A percentile compares a stretch with the other conserved stretches of the same genome.
Evolutionary conservation across 192 early-diverging fungal species (phyloP).

Genomic region (Linnemannia zychae): DNA sequence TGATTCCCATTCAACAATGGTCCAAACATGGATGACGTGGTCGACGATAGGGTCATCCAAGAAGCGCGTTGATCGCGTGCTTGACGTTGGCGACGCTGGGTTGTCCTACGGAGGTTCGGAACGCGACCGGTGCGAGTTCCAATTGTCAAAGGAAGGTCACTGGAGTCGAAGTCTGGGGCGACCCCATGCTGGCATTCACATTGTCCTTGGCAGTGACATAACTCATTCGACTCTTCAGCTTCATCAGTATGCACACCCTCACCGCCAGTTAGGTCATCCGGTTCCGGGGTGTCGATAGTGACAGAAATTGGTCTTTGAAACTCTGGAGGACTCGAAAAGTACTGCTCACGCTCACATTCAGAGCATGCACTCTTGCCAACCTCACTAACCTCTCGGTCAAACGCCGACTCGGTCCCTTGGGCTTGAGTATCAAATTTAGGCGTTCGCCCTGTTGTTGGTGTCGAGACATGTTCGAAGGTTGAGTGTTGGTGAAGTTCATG

Average conservation of each 20-base stretch:
- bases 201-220: neutral
- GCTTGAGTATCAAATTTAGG: neutral
- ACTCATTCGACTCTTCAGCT: neutral
- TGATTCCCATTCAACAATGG: neutral
- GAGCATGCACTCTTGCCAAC: neutral
- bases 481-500: neutral
- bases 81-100: neutral
- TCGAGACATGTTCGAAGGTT: neutral
- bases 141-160: neutral
- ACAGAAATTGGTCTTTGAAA: neutral
- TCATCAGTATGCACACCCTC: no score
- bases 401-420: neutral
- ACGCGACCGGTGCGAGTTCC: neutral
- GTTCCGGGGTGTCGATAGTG: neutral
- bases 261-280: neutral
- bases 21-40: constrained; percentile 15
- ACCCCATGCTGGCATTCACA: neutral
- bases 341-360: constrained; percentile 18
- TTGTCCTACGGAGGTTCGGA: constrained; percentile 9
- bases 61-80: constrained; percentile 6
- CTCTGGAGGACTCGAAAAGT: neutral
- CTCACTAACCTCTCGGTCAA: neutral
- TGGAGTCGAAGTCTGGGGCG: neutral
- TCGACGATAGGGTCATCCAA: constrained; percentile 28
- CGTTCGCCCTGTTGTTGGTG: neutral